Evolutionary conservation across 2,329 filamentous ascomycete genomes (phyloP), one percentile per base, ranked within the genome.

Genomic region (Zasmidium cellare): DNA sequence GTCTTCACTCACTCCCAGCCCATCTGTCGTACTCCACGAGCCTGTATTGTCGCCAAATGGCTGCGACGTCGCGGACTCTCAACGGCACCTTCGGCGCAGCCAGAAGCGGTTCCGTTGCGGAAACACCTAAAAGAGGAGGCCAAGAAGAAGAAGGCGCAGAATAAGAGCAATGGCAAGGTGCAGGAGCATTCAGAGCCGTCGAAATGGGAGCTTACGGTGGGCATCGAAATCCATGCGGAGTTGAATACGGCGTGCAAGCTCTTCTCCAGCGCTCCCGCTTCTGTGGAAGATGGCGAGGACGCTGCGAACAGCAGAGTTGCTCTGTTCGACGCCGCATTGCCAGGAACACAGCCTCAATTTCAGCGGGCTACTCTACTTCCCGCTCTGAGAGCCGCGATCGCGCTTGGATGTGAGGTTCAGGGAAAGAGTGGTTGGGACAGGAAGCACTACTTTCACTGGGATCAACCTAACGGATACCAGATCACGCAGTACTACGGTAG

Each of bases 401-500:
- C 92, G 0, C 80, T 99, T 46, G 84, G 88, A 57, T 97, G 94
- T 74, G 77, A 86, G 1, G 83, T 97, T 53, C 89, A 96, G 71
- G 79, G 76, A 1, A 82, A 84, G 66, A 96, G 92, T 74, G 85
- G 85, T 54, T 99, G 97, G 76, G 94, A 99, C 75, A 84, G 94
- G 63, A 99, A 99, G 74, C 94, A 99, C 75, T 99, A 99, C 76
- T 97, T 99, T 75, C 96, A 97, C 79, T 96, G 94, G 84, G 94
- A 99, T 74, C 94, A 99, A 75, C 94, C 94, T 0, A 84, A 91
- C 0, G 94, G 94, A 0, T 99, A 99, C 74, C 94, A 99, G 74
- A 96, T 99, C 62, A 99, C 94, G 1, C 94, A 99, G 72, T 97
- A 93, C 77, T 97, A 97, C 73, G 80, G 81, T 79, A 69, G 22